These are phyloP conservation scores for Bathelium albidoporum DNA, from an alignment of 495 filamentous ascomycete genomes.

Conservation along the genomic window DNA sequence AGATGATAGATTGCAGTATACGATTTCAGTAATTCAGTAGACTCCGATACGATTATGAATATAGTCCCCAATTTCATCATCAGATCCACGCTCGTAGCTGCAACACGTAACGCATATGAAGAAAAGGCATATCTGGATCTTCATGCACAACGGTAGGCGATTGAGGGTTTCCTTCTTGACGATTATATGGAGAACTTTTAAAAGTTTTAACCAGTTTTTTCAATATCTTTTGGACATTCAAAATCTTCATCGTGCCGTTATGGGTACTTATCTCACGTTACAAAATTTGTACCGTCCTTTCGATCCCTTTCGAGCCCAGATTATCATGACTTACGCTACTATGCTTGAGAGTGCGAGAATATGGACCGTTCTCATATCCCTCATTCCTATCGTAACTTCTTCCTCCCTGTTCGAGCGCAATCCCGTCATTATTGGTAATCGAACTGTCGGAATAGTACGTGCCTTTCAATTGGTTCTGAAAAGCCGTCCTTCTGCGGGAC, in stretches of 20 bases:
- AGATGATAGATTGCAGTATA: constrained; percentile 1
- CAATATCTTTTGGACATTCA: background rate
- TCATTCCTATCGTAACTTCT: background rate
- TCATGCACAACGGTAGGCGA: background rate
- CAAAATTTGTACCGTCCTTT: background rate
- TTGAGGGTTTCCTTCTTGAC: background rate
- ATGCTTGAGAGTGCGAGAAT: background rate
- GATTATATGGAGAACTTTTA: background rate
- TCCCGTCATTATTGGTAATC: background rate
- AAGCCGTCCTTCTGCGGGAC: background rate
- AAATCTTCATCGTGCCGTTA: background rate
- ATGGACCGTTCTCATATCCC: background rate
- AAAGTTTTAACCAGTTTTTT: background rate
- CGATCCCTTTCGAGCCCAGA: background rate
- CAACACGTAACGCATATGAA: background rate
- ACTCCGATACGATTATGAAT: background rate
- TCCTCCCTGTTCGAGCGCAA: background rate
- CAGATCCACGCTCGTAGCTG: background rate
- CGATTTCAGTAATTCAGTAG: background rate
- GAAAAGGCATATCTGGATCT: background rate
- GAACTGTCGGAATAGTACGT: background rate
- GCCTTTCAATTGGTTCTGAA: background rate
- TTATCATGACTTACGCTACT: background rate
- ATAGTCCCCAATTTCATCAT: background rate
- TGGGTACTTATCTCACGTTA: background rate